Base-by-base conservation (phyloP, 371 early-diverging fungal genomes). In the Mortierella sp. region DNA sequence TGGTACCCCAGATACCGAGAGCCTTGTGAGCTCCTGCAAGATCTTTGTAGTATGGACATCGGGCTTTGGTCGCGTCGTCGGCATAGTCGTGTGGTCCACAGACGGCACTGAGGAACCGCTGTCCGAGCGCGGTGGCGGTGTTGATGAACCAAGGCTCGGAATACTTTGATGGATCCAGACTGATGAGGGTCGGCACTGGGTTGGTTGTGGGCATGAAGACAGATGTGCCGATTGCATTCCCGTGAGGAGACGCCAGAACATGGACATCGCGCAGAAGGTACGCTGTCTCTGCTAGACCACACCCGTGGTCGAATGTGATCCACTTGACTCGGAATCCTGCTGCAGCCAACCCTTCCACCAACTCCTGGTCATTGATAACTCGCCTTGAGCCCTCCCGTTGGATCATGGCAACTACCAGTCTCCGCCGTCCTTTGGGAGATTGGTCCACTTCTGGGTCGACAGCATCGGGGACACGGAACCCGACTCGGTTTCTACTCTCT, bases 111-210 rank as follows among this genome's bases (percentile, higher is more conserved):
- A 88, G 89, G 31, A 92, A 81, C 9, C 91, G 88, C 46, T 89
- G 77, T 5, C 90, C 91, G n/a, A 90, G 74, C 5, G 87, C 91
- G 24, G 90, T 89, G 72, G 89, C 78, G 0, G 89, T 83, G 37
- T 59, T 89, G n/a, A 80, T 82, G 76, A 92, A 92, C 92, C 91
- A 92, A 28, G 71, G 34, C 67, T 92, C 92, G 26, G 55, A 77
- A 28, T 89, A 90, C 2, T 79, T 86, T 4, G 90, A 74, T 11
- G 77, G 72, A 53, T 88, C 88, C 54, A 90, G 86, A 10, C 89
- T 86, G 37, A 92, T 78, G 0, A 90, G 64, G 1, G 82, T 79
- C 19, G 86, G 51, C 16, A 82, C 73, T 5, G 82, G 80, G 14
- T 77, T 43, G 69, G 54, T 4, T 0, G 53, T 74, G 1, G 78